Percentiles rank a stretch among this genome's conserved stretches.
Evolutionary conservation across 805 yeast species (phyloP).

Genomic region (Candida stauntonica): DNA sequence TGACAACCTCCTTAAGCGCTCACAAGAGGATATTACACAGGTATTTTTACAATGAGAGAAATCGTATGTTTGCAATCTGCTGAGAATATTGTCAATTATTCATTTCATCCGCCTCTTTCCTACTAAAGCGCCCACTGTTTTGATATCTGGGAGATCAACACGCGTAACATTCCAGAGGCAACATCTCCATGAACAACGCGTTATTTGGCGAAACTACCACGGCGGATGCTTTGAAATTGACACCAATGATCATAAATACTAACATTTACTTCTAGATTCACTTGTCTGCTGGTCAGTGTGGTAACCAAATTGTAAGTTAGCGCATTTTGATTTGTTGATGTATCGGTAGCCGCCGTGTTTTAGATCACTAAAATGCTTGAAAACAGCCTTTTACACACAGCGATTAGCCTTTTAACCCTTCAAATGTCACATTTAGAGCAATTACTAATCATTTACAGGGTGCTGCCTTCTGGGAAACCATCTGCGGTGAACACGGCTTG

Average conservation of each 20-base stretch:
- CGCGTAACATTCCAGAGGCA: conserved; percentile 13
- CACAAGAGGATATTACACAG: conserved; percentile 3
- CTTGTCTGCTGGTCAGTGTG: conserved; percentile 97
- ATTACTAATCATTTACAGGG: too few relatives aligned
- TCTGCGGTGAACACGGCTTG: conserved; percentile 83
- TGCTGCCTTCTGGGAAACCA: conserved; percentile 92
- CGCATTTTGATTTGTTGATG: conserved; percentile 29
- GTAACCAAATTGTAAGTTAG: conserved; percentile 95
- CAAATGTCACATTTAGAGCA: too few relatives aligned
- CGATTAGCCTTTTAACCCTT: too few relatives aligned
- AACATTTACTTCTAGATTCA: conserved; percentile 60
- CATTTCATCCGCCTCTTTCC: too few relatives aligned
- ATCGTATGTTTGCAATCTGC: conserved; percentile 18
- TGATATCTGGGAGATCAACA: too few relatives aligned
- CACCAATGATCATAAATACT: conserved; percentile 8
- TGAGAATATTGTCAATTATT: too few relatives aligned
- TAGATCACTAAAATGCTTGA: too few relatives aligned
- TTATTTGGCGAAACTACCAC: too few relatives aligned
- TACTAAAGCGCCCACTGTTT: too few relatives aligned
- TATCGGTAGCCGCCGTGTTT: background rate
- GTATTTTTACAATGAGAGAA: conserved; percentile 20
- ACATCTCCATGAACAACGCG: background rate
- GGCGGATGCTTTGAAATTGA: background rate
- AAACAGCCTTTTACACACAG: too few relatives aligned
- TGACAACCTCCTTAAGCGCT: background rate